Base-by-base conservation (phyloP, 371 early-diverging fungal genomes). In the Apophysomyces trapeziformis region DNA sequence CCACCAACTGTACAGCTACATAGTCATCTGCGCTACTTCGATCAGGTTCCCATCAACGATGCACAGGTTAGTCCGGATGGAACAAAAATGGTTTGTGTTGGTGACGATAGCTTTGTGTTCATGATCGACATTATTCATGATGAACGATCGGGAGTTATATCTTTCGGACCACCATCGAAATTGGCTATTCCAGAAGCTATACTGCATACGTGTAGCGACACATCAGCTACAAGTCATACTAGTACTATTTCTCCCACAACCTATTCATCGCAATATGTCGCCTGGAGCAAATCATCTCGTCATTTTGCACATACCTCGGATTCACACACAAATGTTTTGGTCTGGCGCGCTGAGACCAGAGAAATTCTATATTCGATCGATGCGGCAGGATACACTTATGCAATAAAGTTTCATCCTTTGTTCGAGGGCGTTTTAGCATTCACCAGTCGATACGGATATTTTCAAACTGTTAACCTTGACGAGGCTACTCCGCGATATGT, bases 271-370 rank as follows among this genome's bases (percentile, higher is more conserved):
- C 87, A 87, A 58, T 82, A 87, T 44, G 75, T 87, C 26, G 69
- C 84, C 9, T 87, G 87, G 87, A 87, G 81, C 39, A 68, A 71
- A 37, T 80, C 81, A 5, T 85, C 84, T 18, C 70, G 73, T 9
- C 77, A 75, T 61, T 85, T 87, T 74, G 88, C 86, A 7, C 88
- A 87, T 54, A 79, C 88, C 0, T 87, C 88, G 0, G 88, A 87
- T 64, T 73, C 78, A 4, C 77, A 77, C 43, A 57, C 67, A 11
- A 63, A 67, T 16, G 84, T 87, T 4, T 60, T 84, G 38, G 79
- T 87, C 14, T 87, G 88, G 88, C 75, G 74, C 4, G 71, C 84
- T 4, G 61, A 67, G 21, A 79, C 85, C 43, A 68, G 71, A 59
- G 73, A 76, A 65, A 66, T 77, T 50, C 8, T 76, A 16, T 67